Conservation (phyloP, 306 rosid species). For the Boehmeria nivea region DNA sequence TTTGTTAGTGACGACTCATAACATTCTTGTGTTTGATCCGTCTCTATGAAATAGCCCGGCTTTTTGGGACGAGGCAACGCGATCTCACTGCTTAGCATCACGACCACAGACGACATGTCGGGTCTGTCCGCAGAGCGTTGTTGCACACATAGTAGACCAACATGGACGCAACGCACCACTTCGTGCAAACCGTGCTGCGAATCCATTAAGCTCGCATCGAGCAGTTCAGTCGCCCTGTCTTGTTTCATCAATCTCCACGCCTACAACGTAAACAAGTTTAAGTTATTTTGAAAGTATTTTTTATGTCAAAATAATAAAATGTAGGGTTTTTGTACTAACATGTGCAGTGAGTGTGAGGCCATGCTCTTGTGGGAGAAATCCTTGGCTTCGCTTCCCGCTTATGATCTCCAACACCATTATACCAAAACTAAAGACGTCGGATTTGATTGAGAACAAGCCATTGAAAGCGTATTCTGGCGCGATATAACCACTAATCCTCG, state of each 20-base stretch:
- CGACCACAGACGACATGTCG: conserved; percentile 36
- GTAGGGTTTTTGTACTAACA: conserved; percentile 1
- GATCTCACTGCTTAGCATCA: conserved; percentile 38
- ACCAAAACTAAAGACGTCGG: conserved; percentile 3
- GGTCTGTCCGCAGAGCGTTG: conserved; percentile 41
- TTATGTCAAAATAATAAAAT: too few relatives aligned
- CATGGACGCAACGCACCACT: conserved; percentile 34
- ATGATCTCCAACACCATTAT: conserved; percentile 1
- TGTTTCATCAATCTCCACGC: conserved; percentile 32
- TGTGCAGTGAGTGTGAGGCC: conserved; percentile 9
- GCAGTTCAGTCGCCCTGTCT: conserved; percentile 21
- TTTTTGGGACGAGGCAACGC: conserved; percentile 31
- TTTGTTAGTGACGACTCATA: too few relatives aligned
- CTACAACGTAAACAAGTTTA: too few relatives aligned
- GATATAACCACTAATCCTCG: conserved; percentile 7
- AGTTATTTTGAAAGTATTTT: too few relatives aligned
- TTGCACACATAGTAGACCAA: conserved; percentile 48
- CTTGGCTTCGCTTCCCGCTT: conserved; percentile 1
- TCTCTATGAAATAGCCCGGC: conserved; percentile 14
- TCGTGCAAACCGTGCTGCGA: conserved; percentile 4
- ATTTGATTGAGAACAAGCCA: conserved; percentile 1
- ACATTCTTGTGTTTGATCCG: too few relatives aligned
- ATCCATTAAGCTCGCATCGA: conserved; percentile 27
- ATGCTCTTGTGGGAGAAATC: background rate
- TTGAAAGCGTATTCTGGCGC: conserved; percentile 2